Percentiles rank a stretch among this genome's conserved stretches.
Evolutionary conservation across 2,329 filamentous ascomycete species (phyloP).

Genomic region (Monosporascus sp.): DNA sequence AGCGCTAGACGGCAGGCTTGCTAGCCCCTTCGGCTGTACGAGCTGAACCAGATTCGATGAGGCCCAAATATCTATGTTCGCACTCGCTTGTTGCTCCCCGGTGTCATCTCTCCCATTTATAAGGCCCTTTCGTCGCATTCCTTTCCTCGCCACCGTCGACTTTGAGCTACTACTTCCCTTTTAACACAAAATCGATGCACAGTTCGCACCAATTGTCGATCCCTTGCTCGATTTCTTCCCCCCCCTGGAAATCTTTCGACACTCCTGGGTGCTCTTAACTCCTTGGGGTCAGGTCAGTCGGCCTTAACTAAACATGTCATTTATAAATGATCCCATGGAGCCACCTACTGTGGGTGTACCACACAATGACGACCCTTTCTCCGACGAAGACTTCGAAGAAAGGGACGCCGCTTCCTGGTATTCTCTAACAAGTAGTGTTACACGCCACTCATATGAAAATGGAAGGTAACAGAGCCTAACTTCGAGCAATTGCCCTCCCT

Average conservation of each 20-base stretch:
- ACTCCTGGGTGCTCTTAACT: background rate
- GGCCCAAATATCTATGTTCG: background rate
- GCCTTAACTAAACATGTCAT: background rate
- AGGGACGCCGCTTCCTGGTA: slow-evolving; percentile 2
- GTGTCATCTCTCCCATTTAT: background rate
- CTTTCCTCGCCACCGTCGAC: background rate
- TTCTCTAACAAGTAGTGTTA: slow-evolving; percentile 5
- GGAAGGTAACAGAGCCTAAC: slow-evolving; percentile 1
- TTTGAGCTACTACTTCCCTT: background rate
- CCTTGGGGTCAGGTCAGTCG: background rate
- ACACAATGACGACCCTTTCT: background rate
- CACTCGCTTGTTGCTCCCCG: background rate
- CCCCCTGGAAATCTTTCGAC: background rate
- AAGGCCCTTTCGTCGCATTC: background rate
- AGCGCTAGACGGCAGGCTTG: background rate
- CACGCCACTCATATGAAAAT: slow-evolving; percentile 4
- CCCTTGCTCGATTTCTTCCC: background rate
- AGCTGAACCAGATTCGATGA: background rate
- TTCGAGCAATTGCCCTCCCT: background rate
- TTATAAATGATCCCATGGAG: background rate
- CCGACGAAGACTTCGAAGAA: background rate
- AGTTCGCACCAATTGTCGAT: background rate
- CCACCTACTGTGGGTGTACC: background rate
- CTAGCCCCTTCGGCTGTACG: background rate
- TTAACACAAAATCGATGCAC: background rate